A percentile compares a stretch with the other conserved stretches of the same genome.
Conservation (phyloP, 805 yeast genomes). For the Yarrowia sp. region DNA sequence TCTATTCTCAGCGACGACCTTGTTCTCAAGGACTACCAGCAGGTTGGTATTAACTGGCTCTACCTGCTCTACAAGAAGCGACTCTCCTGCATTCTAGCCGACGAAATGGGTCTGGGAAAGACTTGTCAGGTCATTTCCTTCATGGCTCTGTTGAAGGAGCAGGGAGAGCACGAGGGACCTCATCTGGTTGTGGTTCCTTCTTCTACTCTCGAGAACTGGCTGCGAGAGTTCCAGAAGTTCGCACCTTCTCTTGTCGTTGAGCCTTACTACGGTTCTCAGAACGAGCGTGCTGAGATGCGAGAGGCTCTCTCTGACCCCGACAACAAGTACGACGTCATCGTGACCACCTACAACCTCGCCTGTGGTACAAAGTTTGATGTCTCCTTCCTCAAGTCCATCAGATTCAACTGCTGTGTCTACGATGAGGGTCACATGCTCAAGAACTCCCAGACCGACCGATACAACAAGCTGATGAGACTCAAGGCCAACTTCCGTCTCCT, state of each 20-base stretch:
- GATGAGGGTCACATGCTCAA: constrained; percentile 99
- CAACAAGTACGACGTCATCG: constrained; percentile 78
- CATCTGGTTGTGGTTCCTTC: constrained; percentile 96
- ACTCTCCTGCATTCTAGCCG: constrained; percentile 93
- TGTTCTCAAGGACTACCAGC: constrained; percentile 85
- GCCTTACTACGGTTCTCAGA: constrained; percentile 91
- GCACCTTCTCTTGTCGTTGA: constrained; percentile 81
- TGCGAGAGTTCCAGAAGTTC: constrained; percentile 89
- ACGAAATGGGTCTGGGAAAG: constrained; percentile 97
- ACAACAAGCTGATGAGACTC: constrained; percentile 82
- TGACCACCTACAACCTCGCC: constrained; percentile 92
- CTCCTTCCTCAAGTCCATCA: constrained; percentile 72
- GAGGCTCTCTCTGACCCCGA: constrained; percentile 64
- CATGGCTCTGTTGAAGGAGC: constrained; percentile 79
- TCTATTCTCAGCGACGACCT: constrained; percentile 65
- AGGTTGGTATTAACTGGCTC: constrained; percentile 97
- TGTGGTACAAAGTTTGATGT: constrained; percentile 85
- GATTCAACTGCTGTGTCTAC: constrained; percentile 87
- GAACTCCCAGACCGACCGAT: constrained; percentile 86
- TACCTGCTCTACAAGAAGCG: constrained; percentile 75
- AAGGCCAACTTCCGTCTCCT: constrained; percentile 83
- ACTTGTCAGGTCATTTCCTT: constrained; percentile 96
- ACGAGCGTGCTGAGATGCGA: constrained; percentile 84
- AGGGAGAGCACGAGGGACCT: constrained; percentile 67
- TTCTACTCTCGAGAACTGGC: constrained; percentile 96